Base-by-base conservation (phyloP, 169 alveolate genomes). In the Fabrea salina region DNA sequence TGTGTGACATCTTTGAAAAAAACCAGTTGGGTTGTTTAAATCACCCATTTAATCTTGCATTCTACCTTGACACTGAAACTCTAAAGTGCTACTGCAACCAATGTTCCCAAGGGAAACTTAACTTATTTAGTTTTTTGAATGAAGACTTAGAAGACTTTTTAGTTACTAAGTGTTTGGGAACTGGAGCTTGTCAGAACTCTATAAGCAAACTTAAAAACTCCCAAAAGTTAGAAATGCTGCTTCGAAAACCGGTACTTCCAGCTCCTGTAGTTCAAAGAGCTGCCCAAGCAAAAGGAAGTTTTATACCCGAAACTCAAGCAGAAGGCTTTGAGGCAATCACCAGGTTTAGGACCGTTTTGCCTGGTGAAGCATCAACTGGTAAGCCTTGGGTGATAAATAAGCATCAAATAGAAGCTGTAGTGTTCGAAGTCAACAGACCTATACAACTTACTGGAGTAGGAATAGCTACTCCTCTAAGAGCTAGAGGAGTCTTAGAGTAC, bases 341-440 rank as follows among this genome's bases (percentile, higher is more conserved):
- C 19, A 47, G 56, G 19, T 47, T 47, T 47, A n/a, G 56, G 56
- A n/a, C 56, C 19, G 19, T 47, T 47, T 47, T 47, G 19, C 56
- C 56, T 16, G 30, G 30, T 16, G 56, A 47, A 47, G 19, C 56
- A 47, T 25, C 56, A n/a, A n/a, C 56, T 1, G 30, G 16, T 61
- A 61, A 61, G 49, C 37, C 74, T 37, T 61, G 74, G 74, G 41
- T 61, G 11, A 37, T 61, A 16, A 13, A 27, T 32, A 37, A 27
- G 25, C 25, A 37, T 25, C 74, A 61, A 27, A 51, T 61, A 16
- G 74, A 61, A 35, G 74, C 74, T n/a, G 74, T 61, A n/a, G n/a
- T n/a, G n/a, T n/a, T n/a, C n/a, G n/a, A n/a, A n/a, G n/a, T n/a
- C n/a, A n/a, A n/a, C n/a, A n/a, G n/a, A n/a, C n/a, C n/a, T n/a